Evolutionary conservation across 108 stramenopile genomes (phyloP).

Genomic region (Conticribra guillardii): DNA sequence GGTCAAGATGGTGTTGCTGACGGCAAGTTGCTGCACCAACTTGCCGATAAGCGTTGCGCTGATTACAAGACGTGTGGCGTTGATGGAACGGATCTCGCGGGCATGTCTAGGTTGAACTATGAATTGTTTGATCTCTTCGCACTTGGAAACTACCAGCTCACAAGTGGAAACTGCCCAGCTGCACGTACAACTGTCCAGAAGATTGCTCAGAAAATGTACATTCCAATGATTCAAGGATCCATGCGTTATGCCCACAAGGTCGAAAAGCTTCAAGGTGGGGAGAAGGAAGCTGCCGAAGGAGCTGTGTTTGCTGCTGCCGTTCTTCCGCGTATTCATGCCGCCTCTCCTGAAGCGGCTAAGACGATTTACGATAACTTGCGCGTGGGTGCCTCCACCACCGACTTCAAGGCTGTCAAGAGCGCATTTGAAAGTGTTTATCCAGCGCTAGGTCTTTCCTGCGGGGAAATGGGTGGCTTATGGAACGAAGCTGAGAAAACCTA

Average conservation of each 20-base stretch:
- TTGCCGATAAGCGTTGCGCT: constrained; percentile 67
- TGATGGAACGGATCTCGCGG: constrained; percentile 43
- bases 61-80: constrained; percentile 71
- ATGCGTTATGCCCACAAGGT: constrained; percentile 70
- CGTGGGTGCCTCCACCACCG: constrained; percentile 41
- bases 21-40: constrained; percentile 60
- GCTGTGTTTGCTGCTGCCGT: constrained; percentile 77
- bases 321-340: constrained; percentile 67
- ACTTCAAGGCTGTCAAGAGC: constrained; percentile 59
- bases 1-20: constrained; percentile 54
- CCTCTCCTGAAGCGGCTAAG: constrained; percentile 52
- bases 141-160: constrained; percentile 52
- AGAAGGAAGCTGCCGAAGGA: constrained; percentile 72
- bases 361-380: constrained; percentile 73
- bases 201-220: constrained; percentile 63
- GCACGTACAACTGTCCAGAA: constrained; percentile 51
- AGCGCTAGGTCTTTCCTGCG: constrained; percentile 64
- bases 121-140: constrained; percentile 61
- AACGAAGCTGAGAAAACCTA: constrained; percentile 36
- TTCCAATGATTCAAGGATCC: constrained; percentile 81
- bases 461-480: constrained; percentile 72
- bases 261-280: constrained; percentile 43
- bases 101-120: constrained; percentile 58
- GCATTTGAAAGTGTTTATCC: constrained; percentile 73
- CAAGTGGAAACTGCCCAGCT: constrained; percentile 52